Evolutionary conservation across 2,329 filamentous ascomycete species (phyloP).

Genomic region (Penicillium sclerotigenum): DNA sequence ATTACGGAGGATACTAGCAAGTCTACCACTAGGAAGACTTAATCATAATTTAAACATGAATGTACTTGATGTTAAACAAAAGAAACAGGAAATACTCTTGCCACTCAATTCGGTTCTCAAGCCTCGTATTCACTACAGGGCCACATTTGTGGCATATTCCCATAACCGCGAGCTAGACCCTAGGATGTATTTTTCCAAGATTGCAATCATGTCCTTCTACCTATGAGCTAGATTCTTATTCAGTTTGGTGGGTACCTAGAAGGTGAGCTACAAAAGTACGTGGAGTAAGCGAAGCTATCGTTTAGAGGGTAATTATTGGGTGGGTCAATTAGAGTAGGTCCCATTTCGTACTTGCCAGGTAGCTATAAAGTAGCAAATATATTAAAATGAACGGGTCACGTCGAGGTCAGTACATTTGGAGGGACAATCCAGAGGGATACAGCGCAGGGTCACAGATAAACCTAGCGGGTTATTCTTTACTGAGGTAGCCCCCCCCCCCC

Average conservation of each 20-base stretch:
- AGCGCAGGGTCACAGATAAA: not conserved
- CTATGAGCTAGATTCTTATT: not conserved
- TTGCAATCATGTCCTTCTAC: not conserved
- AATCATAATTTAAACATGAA: not conserved
- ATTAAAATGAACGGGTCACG: not conserved
- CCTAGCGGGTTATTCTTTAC: not conserved
- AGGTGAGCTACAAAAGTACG: not conserved
- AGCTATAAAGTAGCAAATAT: not conserved
- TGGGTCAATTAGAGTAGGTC: not conserved
- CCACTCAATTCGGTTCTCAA: too few relatives aligned
- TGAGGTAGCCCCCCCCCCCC: not conserved
- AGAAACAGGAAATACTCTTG: not conserved
- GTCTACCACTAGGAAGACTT: not conserved
- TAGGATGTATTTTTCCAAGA: not conserved
- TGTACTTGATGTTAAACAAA: not conserved
- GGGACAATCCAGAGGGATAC: not conserved
- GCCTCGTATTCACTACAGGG: not conserved
- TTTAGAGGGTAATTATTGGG: not conserved
- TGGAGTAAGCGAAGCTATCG: not conserved
- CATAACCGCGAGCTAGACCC: not conserved
- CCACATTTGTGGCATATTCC: not conserved
- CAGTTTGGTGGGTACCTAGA: not conserved
- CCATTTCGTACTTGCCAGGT: not conserved
- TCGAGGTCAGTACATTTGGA: not conserved
- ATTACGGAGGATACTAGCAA: not conserved